A percentile compares a stretch with the other conserved stretches of the same genome.
Conservation (phyloP, 2,329 filamentous ascomycete genomes). For the Trichoderma sp. region DNA sequence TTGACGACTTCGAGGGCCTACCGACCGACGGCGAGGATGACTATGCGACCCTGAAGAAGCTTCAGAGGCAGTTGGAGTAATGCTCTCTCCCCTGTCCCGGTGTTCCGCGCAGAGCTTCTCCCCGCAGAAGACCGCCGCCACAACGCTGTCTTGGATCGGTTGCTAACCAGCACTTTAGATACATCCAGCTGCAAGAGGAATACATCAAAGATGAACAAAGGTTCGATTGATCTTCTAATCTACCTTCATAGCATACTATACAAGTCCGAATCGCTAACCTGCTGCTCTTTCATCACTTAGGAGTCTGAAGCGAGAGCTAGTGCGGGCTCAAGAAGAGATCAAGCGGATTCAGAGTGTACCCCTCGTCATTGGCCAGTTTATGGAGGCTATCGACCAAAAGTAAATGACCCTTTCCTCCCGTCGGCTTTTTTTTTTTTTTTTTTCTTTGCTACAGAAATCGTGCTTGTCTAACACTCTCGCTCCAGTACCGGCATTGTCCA, state of each 20-base stretch:
- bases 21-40: slow-evolving; percentile 83
- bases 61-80: slow-evolving; percentile 93
- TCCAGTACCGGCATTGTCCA: slow-evolving; percentile 93
- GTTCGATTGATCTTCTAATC: slow-evolving; percentile 44
- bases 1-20: slow-evolving; percentile 86
- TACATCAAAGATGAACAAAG: slow-evolving; percentile 99
- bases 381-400: slow-evolving; percentile 99
- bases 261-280: not conserved
- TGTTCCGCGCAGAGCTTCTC: not conserved
- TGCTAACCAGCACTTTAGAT: slow-evolving; percentile 51
- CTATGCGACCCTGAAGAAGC: slow-evolving; percentile 93
- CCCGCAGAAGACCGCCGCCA: not conserved
- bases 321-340: slow-evolving; percentile 97
- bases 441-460: not conserved
- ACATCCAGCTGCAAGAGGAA: slow-evolving; percentile 97
- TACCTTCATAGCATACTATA: not conserved
- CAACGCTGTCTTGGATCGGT: slow-evolving; percentile 16
- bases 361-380: slow-evolving; percentile 97
- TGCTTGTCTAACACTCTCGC: not conserved
- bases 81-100: not conserved
- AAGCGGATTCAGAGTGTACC: slow-evolving; percentile 99
- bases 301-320: slow-evolving; percentile 94
- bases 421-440: too few species aligned
- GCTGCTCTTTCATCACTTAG: slow-evolving; percentile 46
- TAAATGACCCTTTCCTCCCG: slow-evolving; percentile 43